Evolutionary conservation across 768 basidiomycete genomes (phyloP).

Genomic region (Hortiboletus campestris): DNA sequence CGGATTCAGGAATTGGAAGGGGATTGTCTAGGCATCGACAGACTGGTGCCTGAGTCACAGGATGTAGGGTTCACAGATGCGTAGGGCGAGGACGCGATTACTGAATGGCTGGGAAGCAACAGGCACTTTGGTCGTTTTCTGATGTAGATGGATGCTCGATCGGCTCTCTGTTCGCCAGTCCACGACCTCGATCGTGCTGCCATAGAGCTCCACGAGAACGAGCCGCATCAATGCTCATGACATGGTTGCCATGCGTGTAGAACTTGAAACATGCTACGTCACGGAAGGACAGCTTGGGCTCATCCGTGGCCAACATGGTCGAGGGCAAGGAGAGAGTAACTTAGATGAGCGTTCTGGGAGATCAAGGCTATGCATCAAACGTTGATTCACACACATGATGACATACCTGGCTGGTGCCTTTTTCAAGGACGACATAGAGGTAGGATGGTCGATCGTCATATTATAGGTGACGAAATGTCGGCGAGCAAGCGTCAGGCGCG

Average conservation of each 20-base stretch:
- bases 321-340: slow-evolving; percentile 3
- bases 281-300: not conserved
- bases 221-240: slow-evolving; percentile 36
- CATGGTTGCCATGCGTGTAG: not conserved
- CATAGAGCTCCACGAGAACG: slow-evolving; percentile 29
- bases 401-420: slow-evolving; percentile 10
- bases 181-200: slow-evolving; percentile 34
- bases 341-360: slow-evolving; percentile 9
- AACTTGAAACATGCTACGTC: slow-evolving; percentile 4
- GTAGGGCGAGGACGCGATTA: slow-evolving; percentile 39
- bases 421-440: slow-evolving; percentile 9
- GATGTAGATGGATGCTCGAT: slow-evolving; percentile 15
- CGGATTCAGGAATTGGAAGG: slow-evolving; percentile 4
- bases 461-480: slow-evolving; percentile 2
- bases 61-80: slow-evolving; percentile 47
- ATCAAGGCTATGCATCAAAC: not conserved
- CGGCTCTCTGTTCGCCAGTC: slow-evolving; percentile 32
- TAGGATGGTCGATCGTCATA: slow-evolving; percentile 9
- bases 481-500: not conserved
- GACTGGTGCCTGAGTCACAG: slow-evolving; percentile 49
- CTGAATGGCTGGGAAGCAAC: slow-evolving; percentile 17
- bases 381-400: not conserved
- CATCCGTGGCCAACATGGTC: not conserved
- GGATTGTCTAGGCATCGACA: slow-evolving; percentile 39
- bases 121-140: slow-evolving; percentile 22